phyloP scores from a whole-genome alignment of 2,329 filamentous ascomycete species.

The Cercospora berteroae region DNA sequence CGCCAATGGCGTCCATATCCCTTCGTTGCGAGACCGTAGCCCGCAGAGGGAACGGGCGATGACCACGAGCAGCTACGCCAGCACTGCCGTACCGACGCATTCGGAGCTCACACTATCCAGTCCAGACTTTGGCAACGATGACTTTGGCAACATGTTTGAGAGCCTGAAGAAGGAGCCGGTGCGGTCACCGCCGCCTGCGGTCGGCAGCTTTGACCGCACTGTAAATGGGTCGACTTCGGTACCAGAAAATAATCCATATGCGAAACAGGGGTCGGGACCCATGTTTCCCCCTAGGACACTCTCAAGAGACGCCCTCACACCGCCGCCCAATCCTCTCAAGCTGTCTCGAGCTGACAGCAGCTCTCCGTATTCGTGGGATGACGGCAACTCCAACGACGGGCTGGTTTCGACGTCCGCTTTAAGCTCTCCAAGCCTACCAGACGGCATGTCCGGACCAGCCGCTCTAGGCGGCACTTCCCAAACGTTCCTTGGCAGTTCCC shows the following conservation, averaged over 20 bases:
- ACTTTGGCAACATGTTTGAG: conserved; percentile 41
- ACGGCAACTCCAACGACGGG: conserved; percentile 35
- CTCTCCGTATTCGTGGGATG: conserved; percentile 37
- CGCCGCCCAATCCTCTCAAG: conserved; percentile 29
- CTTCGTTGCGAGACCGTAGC: conserved; percentile 17
- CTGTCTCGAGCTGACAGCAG: conserved; percentile 26
- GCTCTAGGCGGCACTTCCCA: conserved; percentile 28
- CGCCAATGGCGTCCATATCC: neutral
- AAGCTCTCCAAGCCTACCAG: conserved; percentile 31
- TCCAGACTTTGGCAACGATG: conserved; percentile 36
- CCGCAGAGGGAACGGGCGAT: conserved; percentile 43
- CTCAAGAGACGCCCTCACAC: conserved; percentile 32
- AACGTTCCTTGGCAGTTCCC: conserved; percentile 32
- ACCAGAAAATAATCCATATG: conserved; percentile 19
- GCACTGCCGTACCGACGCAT: conserved; percentile 38
- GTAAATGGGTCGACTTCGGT: conserved; percentile 18
- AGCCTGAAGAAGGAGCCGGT: conserved; percentile 29
- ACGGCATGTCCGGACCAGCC: conserved; percentile 27
- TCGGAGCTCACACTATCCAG: conserved; percentile 32
- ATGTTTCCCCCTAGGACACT: conserved; percentile 36
- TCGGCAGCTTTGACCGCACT: conserved; percentile 24
- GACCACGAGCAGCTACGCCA: conserved; percentile 42
- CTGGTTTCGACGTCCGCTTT: conserved; percentile 31
- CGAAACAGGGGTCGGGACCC: conserved; percentile 35
- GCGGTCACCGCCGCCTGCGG: conserved; percentile 24